Percentiles rank a stretch among this genome's conserved stretches.
Evolutionary conservation across 106 monocot species (phyloP).

Genomic region (Xerophyta viscosa): DNA sequence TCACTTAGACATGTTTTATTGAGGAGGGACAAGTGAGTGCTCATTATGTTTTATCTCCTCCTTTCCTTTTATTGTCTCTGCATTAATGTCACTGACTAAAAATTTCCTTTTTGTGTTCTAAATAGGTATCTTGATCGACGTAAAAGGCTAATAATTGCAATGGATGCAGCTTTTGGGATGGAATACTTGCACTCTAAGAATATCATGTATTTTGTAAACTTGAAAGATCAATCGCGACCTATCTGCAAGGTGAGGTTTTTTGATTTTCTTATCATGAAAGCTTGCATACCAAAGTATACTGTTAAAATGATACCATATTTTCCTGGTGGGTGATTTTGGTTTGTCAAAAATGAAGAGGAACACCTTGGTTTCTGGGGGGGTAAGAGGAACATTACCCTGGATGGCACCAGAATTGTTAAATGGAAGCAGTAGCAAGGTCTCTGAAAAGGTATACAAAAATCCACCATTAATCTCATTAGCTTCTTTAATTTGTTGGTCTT

Average conservation of each 20-base stretch:
- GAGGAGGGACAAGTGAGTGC: constrained; percentile 65
- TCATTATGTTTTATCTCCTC: too few species aligned
- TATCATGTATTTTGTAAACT: constrained; percentile 91
- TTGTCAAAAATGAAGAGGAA: constrained; percentile 85
- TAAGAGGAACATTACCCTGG: constrained; percentile 95
- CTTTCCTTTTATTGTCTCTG: not conserved
- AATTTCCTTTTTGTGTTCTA: constrained; percentile 8
- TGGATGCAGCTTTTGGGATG: constrained; percentile 98
- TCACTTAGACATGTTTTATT: constrained; percentile 75
- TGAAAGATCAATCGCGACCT: constrained; percentile 78
- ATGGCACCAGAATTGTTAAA: constrained; percentile 91
- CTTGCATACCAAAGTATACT: too few species aligned
- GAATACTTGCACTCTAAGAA: constrained; percentile 94
- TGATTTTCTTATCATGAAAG: not conserved
- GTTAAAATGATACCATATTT: too few species aligned
- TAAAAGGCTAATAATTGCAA: constrained; percentile 77
- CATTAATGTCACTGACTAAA: not conserved
- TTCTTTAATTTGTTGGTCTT: too few species aligned
- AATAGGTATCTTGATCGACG: constrained; percentile 76
- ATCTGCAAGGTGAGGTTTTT: constrained; percentile 78
- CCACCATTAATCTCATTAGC: too few species aligned
- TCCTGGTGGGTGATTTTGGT: constrained; percentile 88
- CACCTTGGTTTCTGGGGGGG: constrained; percentile 91
- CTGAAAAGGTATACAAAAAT: constrained; percentile 98
- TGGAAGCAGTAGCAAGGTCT: constrained; percentile 75